Evolutionary conservation across 257 asterid genomes (phyloP).

Genomic region (Knoxia roxburghii): DNA sequence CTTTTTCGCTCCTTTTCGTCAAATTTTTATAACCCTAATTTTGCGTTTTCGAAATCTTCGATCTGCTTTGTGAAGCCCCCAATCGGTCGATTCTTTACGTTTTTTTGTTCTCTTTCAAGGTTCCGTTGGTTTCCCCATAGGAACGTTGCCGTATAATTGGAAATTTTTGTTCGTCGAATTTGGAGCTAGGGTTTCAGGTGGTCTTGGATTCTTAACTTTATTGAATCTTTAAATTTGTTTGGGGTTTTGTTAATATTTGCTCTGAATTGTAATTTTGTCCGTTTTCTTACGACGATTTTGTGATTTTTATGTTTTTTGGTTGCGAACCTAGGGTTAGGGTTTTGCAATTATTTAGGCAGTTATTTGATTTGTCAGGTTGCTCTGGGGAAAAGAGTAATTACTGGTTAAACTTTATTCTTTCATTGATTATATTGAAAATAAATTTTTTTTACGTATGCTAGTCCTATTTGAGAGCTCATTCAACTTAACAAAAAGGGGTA

Average conservation of each 20-base stretch:
- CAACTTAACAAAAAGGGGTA: neutral
- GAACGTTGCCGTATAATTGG: constrained; percentile 12
- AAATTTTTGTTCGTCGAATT: constrained; percentile 20
- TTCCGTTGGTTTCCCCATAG: constrained; percentile 23
- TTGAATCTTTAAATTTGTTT: constrained; percentile 35
- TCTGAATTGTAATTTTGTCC: constrained; percentile 26
- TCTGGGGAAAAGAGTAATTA: constrained; percentile 11
- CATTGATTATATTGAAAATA: neutral
- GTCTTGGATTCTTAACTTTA: constrained; percentile 15
- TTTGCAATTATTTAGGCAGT: constrained; percentile 10
- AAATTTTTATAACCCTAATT: constrained; percentile 33
- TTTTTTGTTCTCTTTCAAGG: neutral
- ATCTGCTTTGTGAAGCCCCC: constrained; percentile 31
- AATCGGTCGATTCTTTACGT: constrained; percentile 4
- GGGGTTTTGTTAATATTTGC: constrained; percentile 38
- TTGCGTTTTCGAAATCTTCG: constrained; percentile 29
- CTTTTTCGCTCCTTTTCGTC: constrained; percentile 3
- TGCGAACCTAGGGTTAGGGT: constrained; percentile 48
- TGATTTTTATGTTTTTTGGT: neutral
- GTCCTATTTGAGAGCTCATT: too few relatives aligned
- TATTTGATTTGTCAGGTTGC: neutral
- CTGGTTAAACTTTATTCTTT: neutral
- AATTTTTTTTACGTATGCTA: neutral
- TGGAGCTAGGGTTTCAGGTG: constrained; percentile 46
- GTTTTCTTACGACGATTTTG: neutral